phyloP scores from a whole-genome alignment of 2,329 filamentous ascomycete species.

The Fusarium nygamai region DNA sequence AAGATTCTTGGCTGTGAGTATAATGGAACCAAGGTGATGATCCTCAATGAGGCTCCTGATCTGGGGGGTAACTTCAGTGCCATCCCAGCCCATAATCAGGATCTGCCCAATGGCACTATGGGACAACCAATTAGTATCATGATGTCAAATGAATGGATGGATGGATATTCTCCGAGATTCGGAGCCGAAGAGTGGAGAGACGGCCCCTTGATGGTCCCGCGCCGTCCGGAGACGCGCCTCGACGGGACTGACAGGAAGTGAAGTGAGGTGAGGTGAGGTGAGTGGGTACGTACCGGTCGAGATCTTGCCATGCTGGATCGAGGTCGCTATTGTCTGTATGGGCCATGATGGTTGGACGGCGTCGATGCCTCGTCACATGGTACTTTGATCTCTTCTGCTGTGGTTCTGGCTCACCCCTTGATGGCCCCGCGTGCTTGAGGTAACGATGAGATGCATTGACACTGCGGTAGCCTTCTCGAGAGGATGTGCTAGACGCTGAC shows the following conservation, averaged over 20 bases:
- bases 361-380: conserved; percentile 41
- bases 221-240: conserved; percentile 6
- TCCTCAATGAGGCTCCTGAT: conserved; percentile 83
- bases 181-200: conserved; percentile 36
- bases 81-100: conserved; percentile 88
- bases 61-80: conserved; percentile 83
- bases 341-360: conserved; percentile 50
- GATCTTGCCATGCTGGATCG: conserved; percentile 77
- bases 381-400: conserved; percentile 36
- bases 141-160: background rate
- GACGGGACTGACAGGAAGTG: background rate
- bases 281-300: conserved; percentile 72
- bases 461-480: conserved; percentile 28
- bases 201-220: conserved; percentile 3
- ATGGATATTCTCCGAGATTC: conserved; percentile 20
- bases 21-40: conserved; percentile 88
- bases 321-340: conserved; percentile 47
- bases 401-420: conserved; percentile 29
- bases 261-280: background rate
- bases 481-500: conserved; percentile 40
- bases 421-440: conserved; percentile 42
- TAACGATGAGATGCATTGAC: conserved; percentile 45
- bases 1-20: conserved; percentile 84
- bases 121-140: conserved; percentile 41
- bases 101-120: conserved; percentile 77